A percentile compares a stretch with the other conserved stretches of the same genome.
These are phyloP conservation scores for Plicaturopsis crispa DNA, from an alignment of 768 basidiomycete genomes.

Conservation along the genomic window DNA sequence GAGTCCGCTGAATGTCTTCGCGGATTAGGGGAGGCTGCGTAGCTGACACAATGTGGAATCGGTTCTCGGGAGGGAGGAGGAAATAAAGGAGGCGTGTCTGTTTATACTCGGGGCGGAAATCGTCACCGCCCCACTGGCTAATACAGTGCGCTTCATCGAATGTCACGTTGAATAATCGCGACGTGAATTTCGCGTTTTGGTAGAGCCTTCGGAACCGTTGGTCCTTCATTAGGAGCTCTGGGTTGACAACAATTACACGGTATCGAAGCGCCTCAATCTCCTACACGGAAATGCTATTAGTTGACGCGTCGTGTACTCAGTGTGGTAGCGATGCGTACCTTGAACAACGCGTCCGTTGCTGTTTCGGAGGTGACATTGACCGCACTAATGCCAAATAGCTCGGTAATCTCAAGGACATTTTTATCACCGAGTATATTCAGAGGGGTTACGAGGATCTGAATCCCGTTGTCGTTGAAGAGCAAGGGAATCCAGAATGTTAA, in stretches of 20 bases:
- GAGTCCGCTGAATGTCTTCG: slow-evolving; percentile 11
- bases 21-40: slow-evolving; percentile 21
- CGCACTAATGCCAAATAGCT: slow-evolving; percentile 5
- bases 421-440: slow-evolving; percentile 8
- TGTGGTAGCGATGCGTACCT: too few species aligned
- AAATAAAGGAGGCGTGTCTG: slow-evolving; percentile 16
- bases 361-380: slow-evolving; percentile 6
- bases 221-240: slow-evolving; percentile 17
- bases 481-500: slow-evolving; percentile 9
- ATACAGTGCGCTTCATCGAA: slow-evolving; percentile 35
- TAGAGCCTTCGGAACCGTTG: slow-evolving; percentile 8
- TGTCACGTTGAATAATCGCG: slow-evolving; percentile 17
- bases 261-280: slow-evolving; percentile 17
- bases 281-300: too few species aligned
- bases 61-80: slow-evolving; percentile 20
- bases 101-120: slow-evolving; percentile 30
- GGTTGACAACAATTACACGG: slow-evolving; percentile 18
- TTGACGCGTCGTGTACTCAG: too few species aligned
- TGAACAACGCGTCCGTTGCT: slow-evolving; percentile 5
- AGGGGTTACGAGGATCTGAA: slow-evolving; percentile 6
- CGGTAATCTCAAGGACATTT: neutral
- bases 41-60: slow-evolving; percentile 24
- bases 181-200: slow-evolving; percentile 14
- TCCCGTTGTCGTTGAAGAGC: slow-evolving; percentile 7
- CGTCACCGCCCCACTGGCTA: slow-evolving; percentile 23